These are phyloP conservation scores for Erodium trifolium DNA, from an alignment of 441 rosid species.

Conservation along the genomic window DNA sequence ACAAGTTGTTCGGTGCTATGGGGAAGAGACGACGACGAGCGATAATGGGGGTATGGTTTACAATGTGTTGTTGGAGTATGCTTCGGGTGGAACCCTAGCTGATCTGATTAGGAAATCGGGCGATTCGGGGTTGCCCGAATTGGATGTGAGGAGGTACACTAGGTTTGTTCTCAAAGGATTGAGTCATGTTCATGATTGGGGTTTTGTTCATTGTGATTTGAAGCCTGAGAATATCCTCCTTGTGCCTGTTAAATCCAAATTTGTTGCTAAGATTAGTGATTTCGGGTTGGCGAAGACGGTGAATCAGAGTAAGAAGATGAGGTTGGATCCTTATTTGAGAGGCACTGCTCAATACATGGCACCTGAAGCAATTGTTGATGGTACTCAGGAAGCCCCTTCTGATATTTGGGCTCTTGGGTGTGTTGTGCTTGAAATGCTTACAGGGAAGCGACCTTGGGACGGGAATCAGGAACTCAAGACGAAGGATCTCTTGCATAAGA, in stretches of 20 bases:
- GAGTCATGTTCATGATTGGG: conserved; percentile 23
- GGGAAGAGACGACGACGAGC: conserved; percentile 20
- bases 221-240: conserved; percentile 25
- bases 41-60: conserved; percentile 19
- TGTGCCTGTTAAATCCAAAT: conserved; percentile 3
- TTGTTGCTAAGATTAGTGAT: conserved; percentile 29
- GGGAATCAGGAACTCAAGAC: neutral
- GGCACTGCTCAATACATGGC: conserved; percentile 32
- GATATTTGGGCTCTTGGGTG: conserved; percentile 39
- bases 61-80: conserved; percentile 32
- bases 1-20: conserved; percentile 24
- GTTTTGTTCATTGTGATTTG: conserved; percentile 35
- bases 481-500: conserved; percentile 15
- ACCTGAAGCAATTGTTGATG: conserved; percentile 21
- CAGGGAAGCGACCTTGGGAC: conserved; percentile 26
- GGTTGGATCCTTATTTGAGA: conserved; percentile 14
- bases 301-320: conserved; percentile 15
- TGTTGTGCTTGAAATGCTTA: conserved; percentile 28
- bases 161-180: conserved; percentile 28
- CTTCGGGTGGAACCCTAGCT: conserved; percentile 30
- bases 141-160: conserved; percentile 20
- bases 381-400: conserved; percentile 22
- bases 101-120: conserved; percentile 14
- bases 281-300: conserved; percentile 32
- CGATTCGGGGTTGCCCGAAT: conserved; percentile 22